Conservation (phyloP, 1,284 basidiomycete species). For the Phylloporus gajari region DNA sequence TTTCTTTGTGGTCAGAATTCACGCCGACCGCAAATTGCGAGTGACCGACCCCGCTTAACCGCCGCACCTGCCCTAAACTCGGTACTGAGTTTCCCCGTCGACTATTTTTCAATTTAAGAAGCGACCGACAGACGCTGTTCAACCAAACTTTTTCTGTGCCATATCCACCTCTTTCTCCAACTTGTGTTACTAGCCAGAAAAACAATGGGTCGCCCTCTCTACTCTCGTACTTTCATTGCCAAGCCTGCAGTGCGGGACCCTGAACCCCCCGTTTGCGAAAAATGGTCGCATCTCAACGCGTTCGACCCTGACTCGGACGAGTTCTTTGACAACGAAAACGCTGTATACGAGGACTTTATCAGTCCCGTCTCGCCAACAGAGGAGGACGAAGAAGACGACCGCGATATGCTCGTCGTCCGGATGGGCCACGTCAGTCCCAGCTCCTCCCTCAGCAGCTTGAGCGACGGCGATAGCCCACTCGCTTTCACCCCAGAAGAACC, state of each 20-base stretch:
- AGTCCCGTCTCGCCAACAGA: conserved; percentile 45
- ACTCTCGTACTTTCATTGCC: conserved; percentile 58
- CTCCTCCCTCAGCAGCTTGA: conserved; percentile 50
- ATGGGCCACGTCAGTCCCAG: conserved; percentile 39
- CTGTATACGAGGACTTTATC: conserved; percentile 75
- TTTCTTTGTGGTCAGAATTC: background rate
- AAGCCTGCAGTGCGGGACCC: conserved; percentile 61
- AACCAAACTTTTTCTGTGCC: background rate
- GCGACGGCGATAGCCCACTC: conserved; percentile 55
- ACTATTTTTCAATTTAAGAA: conserved; percentile 30
- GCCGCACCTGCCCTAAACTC: conserved; percentile 48
- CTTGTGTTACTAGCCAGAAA: conserved; percentile 44
- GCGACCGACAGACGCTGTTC: background rate
- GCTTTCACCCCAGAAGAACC: conserved; percentile 52
- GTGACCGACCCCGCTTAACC: conserved; percentile 32
- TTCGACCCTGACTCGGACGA: conserved; percentile 86
- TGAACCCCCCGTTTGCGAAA: conserved; percentile 57
- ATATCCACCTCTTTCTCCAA: background rate
- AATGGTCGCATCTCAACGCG: conserved; percentile 72
- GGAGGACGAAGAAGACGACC: conserved; percentile 36
- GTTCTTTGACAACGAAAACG: conserved; percentile 68
- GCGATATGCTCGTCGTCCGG: conserved; percentile 38
- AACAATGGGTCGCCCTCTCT: conserved; percentile 75
- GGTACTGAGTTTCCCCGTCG: conserved; percentile 1
- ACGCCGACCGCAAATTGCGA: conserved; percentile 2